Conservation (phyloP, 306 rosid species). For the Dalbergia cochinchinensis region DNA sequence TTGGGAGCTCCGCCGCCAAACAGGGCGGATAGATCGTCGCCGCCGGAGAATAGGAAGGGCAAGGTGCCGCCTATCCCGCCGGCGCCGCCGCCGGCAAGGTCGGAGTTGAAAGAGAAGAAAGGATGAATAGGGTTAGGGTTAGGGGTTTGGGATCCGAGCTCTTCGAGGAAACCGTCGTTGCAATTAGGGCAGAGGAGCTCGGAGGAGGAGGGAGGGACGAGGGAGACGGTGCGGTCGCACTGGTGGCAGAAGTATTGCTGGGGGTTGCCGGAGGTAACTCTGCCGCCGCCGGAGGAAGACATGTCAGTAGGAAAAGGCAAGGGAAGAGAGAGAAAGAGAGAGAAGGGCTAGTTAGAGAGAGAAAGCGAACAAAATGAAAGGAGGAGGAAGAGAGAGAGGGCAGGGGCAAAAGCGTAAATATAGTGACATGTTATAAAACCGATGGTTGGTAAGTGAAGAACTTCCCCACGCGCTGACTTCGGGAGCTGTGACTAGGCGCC, state of each 20-base stretch:
- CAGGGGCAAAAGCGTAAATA: slow-evolving; percentile 42
- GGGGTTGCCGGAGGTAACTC: slow-evolving; percentile 43
- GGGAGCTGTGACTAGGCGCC: slow-evolving; percentile 29
- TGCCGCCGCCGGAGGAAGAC: slow-evolving; percentile 69
- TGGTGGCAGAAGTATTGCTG: slow-evolving; percentile 77
- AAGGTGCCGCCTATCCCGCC: slow-evolving; percentile 39
- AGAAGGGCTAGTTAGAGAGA: neutral
- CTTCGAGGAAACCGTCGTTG: slow-evolving; percentile 75
- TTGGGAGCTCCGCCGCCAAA: slow-evolving; percentile 44
- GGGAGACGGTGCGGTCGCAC: slow-evolving; percentile 68
- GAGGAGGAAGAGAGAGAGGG: slow-evolving; percentile 37
- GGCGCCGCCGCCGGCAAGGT: slow-evolving; percentile 42
- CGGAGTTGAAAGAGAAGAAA: slow-evolving; percentile 58
- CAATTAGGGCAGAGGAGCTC: slow-evolving; percentile 81
- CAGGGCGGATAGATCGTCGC: slow-evolving; percentile 69
- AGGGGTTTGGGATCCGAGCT: slow-evolving; percentile 67
- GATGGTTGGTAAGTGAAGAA: slow-evolving; percentile 4
- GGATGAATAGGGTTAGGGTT: slow-evolving; percentile 53
- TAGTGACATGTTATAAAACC: neutral
- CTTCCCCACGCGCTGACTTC: slow-evolving; percentile 21
- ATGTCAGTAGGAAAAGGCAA: slow-evolving; percentile 45
- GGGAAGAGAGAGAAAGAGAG: slow-evolving; percentile 9
- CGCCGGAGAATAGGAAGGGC: slow-evolving; percentile 56
- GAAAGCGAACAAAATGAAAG: slow-evolving; percentile 38
- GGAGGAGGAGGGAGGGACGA: slow-evolving; percentile 62